phyloP scores from a whole-genome alignment of 495 filamentous ascomycete genomes.

The Penicillium coprophilum region DNA sequence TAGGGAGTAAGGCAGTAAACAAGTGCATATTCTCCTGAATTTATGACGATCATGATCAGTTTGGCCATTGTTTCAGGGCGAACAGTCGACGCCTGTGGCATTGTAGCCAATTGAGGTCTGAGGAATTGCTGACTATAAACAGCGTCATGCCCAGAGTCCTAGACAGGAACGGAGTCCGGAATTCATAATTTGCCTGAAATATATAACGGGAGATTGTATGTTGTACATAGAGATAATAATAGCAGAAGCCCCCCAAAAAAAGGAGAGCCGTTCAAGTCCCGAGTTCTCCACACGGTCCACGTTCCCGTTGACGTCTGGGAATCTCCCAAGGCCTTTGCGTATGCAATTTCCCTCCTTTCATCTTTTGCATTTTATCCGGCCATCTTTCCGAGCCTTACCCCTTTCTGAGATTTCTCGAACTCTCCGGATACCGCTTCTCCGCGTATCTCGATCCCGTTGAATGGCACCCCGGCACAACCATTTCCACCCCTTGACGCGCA shows the following conservation, averaged over 20 bases:
- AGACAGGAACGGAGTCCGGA: not conserved
- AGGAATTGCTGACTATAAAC: not conserved
- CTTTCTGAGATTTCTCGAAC: constrained; percentile 8
- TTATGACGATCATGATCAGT: not conserved
- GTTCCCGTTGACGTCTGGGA: constrained; percentile 31
- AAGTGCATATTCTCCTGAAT: not conserved
- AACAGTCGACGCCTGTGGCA: not conserved
- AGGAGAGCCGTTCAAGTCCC: constrained; percentile 19
- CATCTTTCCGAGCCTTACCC: not conserved
- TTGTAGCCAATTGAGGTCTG: not conserved
- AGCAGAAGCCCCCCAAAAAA: constrained; percentile 2
- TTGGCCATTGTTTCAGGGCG: not conserved
- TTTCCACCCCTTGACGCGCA: constrained; percentile 24
- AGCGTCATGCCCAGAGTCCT: too few relatives aligned
- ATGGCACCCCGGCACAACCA: constrained; percentile 24
- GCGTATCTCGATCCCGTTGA: constrained; percentile 19
- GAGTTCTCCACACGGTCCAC: constrained; percentile 30
- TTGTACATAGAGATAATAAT: not conserved
- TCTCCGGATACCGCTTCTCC: constrained; percentile 5
- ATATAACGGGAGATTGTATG: not conserved
- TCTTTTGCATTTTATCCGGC: not conserved
- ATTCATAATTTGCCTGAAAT: not conserved
- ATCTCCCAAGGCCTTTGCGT: constrained; percentile 16
- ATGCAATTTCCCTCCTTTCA: constrained; percentile 10
- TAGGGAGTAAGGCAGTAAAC: not conserved